Evolutionary conservation across 495 filamentous ascomycete genomes (phyloP).

Genomic region (Neurospora africana): DNA sequence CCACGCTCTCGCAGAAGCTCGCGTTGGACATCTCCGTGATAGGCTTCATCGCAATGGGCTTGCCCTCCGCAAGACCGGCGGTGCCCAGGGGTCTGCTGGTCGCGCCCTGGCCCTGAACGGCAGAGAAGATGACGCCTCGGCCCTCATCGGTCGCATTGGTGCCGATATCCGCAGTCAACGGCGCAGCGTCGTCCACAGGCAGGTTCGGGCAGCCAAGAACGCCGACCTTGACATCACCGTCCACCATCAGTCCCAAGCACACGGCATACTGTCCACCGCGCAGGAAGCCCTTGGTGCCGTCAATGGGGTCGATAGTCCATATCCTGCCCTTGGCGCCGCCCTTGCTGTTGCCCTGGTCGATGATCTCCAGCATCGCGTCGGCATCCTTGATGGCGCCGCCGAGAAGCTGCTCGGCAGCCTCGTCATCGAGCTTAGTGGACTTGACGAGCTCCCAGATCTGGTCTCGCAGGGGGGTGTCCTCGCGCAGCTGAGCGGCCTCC

Average conservation of each 20-base stretch:
- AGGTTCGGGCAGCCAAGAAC: conserved; percentile 93
- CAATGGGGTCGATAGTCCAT: conserved; percentile 96
- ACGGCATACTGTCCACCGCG: conserved; percentile 97
- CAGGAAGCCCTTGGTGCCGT: conserved; percentile 95
- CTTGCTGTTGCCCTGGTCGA: conserved; percentile 71
- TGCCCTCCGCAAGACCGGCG: conserved; percentile 46
- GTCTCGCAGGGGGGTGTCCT: conserved; percentile 52
- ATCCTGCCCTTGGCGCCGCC: conserved; percentile 76
- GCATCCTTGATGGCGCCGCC: conserved; percentile 61
- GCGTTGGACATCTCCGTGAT: conserved; percentile 65
- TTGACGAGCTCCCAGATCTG: conserved; percentile 78
- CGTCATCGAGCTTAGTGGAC: conserved; percentile 59
- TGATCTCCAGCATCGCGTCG: conserved; percentile 71
- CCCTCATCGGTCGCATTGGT: conserved; percentile 52
- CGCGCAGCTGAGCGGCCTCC: conserved; percentile 67
- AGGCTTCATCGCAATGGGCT: conserved; percentile 65
- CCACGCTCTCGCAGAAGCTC: conserved; percentile 91
- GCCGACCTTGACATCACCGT: conserved; percentile 90
- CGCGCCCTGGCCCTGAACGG: conserved; percentile 65
- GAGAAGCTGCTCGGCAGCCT: conserved; percentile 38
- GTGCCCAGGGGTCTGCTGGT: conserved; percentile 57
- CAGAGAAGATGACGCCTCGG: conserved; percentile 77
- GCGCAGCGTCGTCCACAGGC: conserved; percentile 65
- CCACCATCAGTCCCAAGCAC: conserved; percentile 80
- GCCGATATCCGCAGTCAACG: conserved; percentile 56